phyloP scores from a whole-genome alignment of 2,329 filamentous ascomycete species.

The Pseudocercospora fuligena region DNA sequence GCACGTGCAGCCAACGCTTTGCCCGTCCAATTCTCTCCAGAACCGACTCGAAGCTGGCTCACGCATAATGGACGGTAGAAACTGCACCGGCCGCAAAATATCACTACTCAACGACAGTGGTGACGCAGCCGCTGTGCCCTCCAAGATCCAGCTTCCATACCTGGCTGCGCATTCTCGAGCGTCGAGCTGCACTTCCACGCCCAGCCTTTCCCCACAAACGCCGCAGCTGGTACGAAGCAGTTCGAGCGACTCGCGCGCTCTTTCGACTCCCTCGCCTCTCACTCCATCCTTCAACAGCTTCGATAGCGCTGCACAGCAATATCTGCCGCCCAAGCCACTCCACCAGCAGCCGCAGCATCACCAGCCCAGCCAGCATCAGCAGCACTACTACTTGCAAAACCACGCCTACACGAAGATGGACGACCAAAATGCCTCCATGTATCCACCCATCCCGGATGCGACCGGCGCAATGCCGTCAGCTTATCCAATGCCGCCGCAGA shows the following conservation, averaged over 20 bases:
- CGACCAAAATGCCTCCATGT: constrained; percentile 41
- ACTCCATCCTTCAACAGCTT: constrained; percentile 49
- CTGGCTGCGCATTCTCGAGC: constrained; percentile 30
- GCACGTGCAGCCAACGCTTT: constrained; percentile 7
- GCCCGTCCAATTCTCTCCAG: constrained; percentile 12
- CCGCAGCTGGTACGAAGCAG: constrained; percentile 53
- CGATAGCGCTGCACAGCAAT: constrained; percentile 27
- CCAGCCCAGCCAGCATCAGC: constrained; percentile 26
- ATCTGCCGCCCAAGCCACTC: constrained; percentile 26
- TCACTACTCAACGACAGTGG: constrained; percentile 56
- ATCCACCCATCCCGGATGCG: constrained; percentile 43
- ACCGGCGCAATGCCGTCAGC: constrained; percentile 37
- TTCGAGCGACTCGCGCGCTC: constrained; percentile 51
- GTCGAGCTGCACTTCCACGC: constrained; percentile 52
- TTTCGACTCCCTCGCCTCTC: constrained; percentile 52
- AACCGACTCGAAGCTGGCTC: constrained; percentile 33
- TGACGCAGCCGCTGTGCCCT: constrained; percentile 35
- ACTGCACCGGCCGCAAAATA: constrained; percentile 55
- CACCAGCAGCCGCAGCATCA: constrained; percentile 29
- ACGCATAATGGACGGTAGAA: constrained; percentile 57
- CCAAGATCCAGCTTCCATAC: constrained; percentile 34
- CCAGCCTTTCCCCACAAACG: constrained; percentile 52
- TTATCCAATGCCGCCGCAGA: constrained; percentile 39
- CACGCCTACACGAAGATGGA: constrained; percentile 40
- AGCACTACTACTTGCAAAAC: constrained; percentile 27